Conservation (phyloP, 2,329 filamentous ascomycete species). For the Ophiostoma quercus region DNA sequence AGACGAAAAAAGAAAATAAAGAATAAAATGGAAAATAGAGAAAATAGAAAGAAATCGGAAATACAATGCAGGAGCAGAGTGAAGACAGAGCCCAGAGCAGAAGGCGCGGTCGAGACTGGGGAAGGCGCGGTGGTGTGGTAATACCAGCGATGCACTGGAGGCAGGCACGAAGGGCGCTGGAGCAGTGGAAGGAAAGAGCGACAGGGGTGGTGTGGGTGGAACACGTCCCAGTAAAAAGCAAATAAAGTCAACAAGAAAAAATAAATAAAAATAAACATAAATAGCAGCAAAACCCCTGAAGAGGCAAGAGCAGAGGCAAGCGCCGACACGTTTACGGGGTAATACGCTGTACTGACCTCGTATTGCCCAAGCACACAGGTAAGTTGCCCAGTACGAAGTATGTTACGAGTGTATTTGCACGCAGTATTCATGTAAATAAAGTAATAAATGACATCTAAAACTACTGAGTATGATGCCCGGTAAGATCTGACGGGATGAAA, state of each 20-base stretch:
- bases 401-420: too few relatives aligned
- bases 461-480: too few relatives aligned
- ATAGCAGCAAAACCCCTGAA: background rate
- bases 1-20: conserved; percentile 14
- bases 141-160: background rate
- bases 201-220: conserved; percentile 11
- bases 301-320: background rate
- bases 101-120: background rate
- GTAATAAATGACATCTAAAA: too few relatives aligned
- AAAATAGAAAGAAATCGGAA: background rate
- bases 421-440: background rate
- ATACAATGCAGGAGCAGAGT: background rate
- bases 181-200: conserved; percentile 4
- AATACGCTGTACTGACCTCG: background rate
- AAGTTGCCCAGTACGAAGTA: too few relatives aligned
- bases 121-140: conserved; percentile 5
- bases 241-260: background rate
- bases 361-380: background rate
- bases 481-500: background rate
- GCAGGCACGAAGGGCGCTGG: background rate
- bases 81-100: background rate
- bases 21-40: conserved; percentile 2
- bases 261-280: background rate
- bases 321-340: background rate
- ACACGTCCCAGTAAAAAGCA: background rate